A percentile compares a stretch with the other conserved stretches of the same genome.
Conservation (phyloP, 1,284 basidiomycete genomes). For the Pseudozyma thailandica region DNA sequence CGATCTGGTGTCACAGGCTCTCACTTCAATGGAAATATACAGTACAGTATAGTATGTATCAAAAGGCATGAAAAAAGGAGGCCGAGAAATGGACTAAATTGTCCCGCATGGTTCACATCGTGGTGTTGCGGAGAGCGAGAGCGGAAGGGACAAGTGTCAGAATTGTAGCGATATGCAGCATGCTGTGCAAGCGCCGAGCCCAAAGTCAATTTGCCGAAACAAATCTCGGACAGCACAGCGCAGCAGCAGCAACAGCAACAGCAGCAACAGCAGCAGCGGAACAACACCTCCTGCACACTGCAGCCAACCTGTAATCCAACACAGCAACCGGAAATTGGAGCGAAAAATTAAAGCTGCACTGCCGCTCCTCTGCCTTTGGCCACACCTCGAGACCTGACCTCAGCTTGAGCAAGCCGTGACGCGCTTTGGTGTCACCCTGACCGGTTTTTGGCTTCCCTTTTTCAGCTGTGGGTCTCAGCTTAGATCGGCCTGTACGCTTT, state of each 20-base stretch:
- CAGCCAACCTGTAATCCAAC: too few species aligned
- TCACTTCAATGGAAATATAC: too few species aligned
- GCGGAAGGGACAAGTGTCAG: not conserved
- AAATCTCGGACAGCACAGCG: not conserved
- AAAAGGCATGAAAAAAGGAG: not conserved
- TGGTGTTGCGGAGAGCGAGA: too few species aligned
- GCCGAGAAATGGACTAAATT: not conserved
- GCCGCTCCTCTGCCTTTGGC: not conserved
- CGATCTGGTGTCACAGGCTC: too few species aligned
- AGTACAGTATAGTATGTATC: too few species aligned
- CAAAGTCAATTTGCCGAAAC: not conserved
- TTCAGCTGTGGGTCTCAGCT: slow-evolving; percentile 1
- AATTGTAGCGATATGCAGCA: not conserved
- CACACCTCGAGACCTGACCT: not conserved
- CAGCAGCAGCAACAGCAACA: too few species aligned
- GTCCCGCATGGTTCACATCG: not conserved
- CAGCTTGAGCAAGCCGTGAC: too few species aligned
- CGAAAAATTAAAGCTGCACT: slow-evolving; percentile 8
- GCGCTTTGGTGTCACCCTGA: slow-evolving; percentile 1
- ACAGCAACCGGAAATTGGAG: too few species aligned
- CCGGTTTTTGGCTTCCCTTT: not conserved
- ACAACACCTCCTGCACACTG: not conserved
- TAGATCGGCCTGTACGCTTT: not conserved
- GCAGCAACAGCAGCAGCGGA: too few species aligned
- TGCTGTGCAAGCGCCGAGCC: not conserved